phyloP scores from a whole-genome alignment of 176 grass and related monocot species.

The Typha latifolia region DNA sequence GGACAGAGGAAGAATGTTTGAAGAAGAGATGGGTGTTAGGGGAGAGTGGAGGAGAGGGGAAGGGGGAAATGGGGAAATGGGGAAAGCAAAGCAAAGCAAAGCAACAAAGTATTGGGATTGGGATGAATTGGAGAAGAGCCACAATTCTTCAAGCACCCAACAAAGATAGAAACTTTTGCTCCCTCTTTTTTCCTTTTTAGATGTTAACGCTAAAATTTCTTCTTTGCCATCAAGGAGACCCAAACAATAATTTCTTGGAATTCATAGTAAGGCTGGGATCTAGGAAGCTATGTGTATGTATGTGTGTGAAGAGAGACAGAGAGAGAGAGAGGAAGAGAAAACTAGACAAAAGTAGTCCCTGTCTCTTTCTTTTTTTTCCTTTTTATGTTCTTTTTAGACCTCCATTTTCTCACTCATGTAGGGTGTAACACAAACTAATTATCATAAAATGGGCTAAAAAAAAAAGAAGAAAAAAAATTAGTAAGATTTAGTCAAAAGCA shows the following conservation, averaged over 20 bases:
- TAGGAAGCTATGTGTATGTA: too few species aligned
- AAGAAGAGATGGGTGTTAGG: background rate
- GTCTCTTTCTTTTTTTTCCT: background rate
- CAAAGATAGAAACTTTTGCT: constrained; percentile 10
- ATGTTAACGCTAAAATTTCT: background rate
- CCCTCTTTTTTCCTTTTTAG: background rate
- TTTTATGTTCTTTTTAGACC: background rate
- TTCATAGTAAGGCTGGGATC: too few species aligned
- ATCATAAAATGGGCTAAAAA: too few species aligned
- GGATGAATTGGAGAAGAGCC: constrained; percentile 1
- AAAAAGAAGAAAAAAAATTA: too few species aligned
- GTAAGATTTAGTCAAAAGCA: constrained; percentile 1
- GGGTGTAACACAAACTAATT: too few species aligned
- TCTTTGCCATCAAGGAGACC: background rate
- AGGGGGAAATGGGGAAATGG: background rate
- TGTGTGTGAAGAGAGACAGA: background rate
- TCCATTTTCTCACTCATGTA: too few species aligned
- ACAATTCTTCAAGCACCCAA: constrained; percentile 17
- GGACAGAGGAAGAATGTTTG: background rate
- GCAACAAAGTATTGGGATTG: background rate
- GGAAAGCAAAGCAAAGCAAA: background rate
- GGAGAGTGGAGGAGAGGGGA: background rate
- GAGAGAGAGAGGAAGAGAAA: background rate
- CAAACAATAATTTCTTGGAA: too few species aligned
- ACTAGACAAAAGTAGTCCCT: background rate